Conservation (phyloP, 306 rosid species). For the Cucurbita argyrosperma region DNA sequence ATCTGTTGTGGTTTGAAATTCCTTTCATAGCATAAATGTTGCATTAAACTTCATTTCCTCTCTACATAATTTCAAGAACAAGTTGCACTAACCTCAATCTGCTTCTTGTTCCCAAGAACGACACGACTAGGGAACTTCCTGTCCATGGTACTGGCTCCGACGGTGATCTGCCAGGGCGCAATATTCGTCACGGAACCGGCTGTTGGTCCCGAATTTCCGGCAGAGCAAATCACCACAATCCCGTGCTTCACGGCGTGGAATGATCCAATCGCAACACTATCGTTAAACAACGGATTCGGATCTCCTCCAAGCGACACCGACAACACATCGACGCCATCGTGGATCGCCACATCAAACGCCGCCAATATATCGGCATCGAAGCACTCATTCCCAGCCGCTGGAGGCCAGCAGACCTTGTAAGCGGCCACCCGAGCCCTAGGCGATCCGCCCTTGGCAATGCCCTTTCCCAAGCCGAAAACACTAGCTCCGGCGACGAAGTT, state of each 20-base stretch:
- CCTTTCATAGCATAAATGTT: too few species aligned
- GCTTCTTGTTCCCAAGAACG: conserved; percentile 34
- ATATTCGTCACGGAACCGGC: conserved; percentile 37
- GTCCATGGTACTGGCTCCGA: conserved; percentile 87
- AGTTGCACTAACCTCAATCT: conserved; percentile 30
- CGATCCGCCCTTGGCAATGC: conserved; percentile 82
- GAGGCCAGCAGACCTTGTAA: conserved; percentile 93
- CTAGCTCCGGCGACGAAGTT: conserved; percentile 46
- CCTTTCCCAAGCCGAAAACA: conserved; percentile 56
- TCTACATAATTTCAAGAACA: neutral
- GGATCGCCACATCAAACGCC: conserved; percentile 62
- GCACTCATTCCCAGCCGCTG: conserved; percentile 35
- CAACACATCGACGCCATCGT: conserved; percentile 65
- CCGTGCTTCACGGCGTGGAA: conserved; percentile 69
- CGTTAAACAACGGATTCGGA: conserved; percentile 29
- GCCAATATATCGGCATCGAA: conserved; percentile 75
- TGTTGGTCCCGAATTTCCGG: conserved; percentile 66
- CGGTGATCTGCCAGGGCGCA: conserved; percentile 74
- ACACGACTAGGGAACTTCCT: conserved; percentile 53
- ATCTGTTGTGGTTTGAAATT: too few species aligned
- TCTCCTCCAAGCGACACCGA: conserved; percentile 67
- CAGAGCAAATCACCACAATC: conserved; percentile 73
- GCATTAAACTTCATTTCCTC: too few species aligned
- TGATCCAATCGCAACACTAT: conserved; percentile 67
- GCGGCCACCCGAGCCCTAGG: conserved; percentile 72